Percentiles rank a stretch among this genome's conserved stretches.
These are phyloP conservation scores for Crithidia expoeki DNA, from an alignment of 208 protist species.

Conservation along the genomic window DNA sequence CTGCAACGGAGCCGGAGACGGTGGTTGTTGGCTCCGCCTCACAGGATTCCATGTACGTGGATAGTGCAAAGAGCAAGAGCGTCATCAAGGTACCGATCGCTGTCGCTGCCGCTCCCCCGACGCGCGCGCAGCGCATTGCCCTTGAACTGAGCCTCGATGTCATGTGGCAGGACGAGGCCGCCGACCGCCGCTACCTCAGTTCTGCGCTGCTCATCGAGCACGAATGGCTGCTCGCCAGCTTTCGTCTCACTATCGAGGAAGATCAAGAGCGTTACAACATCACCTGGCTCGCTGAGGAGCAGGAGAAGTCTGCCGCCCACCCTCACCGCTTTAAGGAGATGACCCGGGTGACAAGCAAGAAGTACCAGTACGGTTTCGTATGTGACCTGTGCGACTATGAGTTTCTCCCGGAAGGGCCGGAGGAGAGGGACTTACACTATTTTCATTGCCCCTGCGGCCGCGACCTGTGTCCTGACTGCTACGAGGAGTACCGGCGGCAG, in stretches of 20 bases:
- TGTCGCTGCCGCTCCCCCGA: too few species aligned
- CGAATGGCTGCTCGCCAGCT: constrained; percentile 54
- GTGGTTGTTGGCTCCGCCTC: not conserved
- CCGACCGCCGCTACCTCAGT: constrained; percentile 28
- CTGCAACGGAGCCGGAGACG: not conserved
- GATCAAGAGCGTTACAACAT: constrained; percentile 76
- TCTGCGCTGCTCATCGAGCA: constrained; percentile 62
- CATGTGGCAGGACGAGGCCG: constrained; percentile 48
- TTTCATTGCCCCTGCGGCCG: constrained; percentile 88
- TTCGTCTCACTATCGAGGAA: constrained; percentile 70
- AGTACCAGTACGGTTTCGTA: constrained; percentile 82
- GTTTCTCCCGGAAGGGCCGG: constrained; percentile 53
- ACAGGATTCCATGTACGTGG: not conserved
- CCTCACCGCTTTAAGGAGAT: constrained; percentile 78
- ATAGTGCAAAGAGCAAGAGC: not conserved
- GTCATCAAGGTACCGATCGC: too few species aligned
- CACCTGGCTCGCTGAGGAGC: constrained; percentile 81
- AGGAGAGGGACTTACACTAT: constrained; percentile 53
- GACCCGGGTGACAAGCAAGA: constrained; percentile 42
- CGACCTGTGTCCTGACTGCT: constrained; percentile 85
- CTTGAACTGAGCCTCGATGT: constrained; percentile 26
- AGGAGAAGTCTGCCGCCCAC: constrained; percentile 74
- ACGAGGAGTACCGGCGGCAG: constrained; percentile 49
- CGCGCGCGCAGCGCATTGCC: constrained; percentile 16
- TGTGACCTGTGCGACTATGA: constrained; percentile 88